Conservation (phyloP, 164 flowering plant species). For the Vitis amurensis region DNA sequence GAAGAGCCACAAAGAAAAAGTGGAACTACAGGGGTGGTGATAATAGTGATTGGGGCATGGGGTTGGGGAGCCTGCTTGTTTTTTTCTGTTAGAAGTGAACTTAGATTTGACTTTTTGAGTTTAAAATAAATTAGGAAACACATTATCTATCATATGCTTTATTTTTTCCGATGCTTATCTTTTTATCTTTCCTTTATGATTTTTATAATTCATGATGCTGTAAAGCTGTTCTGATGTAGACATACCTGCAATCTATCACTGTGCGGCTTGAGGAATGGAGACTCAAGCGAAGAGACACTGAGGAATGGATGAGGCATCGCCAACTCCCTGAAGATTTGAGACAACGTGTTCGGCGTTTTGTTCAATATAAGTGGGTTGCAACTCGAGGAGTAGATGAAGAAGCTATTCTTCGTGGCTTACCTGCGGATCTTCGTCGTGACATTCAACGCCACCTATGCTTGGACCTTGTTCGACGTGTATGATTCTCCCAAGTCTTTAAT, state of each 20-base stretch:
- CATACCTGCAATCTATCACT: constrained; percentile 89
- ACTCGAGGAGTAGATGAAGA: constrained; percentile 96
- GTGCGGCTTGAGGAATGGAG: constrained; percentile 96
- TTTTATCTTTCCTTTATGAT: background rate
- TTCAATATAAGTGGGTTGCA: constrained; percentile 94
- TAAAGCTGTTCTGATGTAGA: constrained; percentile 37
- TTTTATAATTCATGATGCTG: too few relatives aligned
- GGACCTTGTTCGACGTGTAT: constrained; percentile 93
- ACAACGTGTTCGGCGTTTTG: constrained; percentile 73
- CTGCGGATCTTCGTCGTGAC: constrained; percentile 88
- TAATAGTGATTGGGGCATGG: too few relatives aligned
- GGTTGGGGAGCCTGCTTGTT: too few relatives aligned
- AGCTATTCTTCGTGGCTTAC: constrained; percentile 61
- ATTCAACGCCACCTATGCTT: constrained; percentile 90
- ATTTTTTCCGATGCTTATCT: background rate
- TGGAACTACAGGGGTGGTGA: too few relatives aligned
- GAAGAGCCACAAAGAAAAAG: too few relatives aligned
- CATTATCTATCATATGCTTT: background rate
- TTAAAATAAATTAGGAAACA: background rate
- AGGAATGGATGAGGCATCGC: constrained; percentile 97
- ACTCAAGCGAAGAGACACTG: constrained; percentile 85
- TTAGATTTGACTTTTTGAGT: too few relatives aligned
- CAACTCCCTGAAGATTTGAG: constrained; percentile 80
- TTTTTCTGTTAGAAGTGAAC: too few relatives aligned
- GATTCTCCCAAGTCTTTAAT: constrained; percentile 13